Evolutionary conservation across 495 filamentous ascomycete species (phyloP), one percentile per base, ranked within the genome.

Genomic region (Jackrogersella minutella): DNA sequence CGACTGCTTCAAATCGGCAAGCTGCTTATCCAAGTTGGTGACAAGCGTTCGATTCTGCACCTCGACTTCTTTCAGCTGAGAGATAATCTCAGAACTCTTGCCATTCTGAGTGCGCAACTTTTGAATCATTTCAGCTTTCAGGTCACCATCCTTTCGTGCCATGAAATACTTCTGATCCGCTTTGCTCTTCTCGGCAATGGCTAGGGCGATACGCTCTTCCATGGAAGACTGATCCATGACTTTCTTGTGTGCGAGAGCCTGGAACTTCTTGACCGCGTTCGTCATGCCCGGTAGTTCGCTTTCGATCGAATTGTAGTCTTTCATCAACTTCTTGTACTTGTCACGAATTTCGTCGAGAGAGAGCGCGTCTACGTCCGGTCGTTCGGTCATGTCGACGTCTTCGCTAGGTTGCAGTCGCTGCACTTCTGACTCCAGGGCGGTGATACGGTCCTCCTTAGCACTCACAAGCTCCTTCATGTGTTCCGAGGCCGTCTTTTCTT

Each of bases 131-230:
- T 83, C 79, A 14, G 89, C 87, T 53, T 91, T 83, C 16, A 88
- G 86, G 69, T 98, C 95, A 73, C 93, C 96, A 66, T 91, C 88
- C 74, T 97, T 97, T 82, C 97, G 93, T 11, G 93, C 91, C 3
- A 89, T 88, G 72, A 97, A 98, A 74, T 96, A 99, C 76, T 98
- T 98, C 74, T 97, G 93, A 70, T 98, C 93, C 0, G 96, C 96
- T 73, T 97, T 98, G 31, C 87, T 86, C 76, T 98, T 99, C 76
- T 99, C 95, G 0, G 92, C 93, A 2, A 82, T 85, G 8, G 95
- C 79, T 4, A 90, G 79, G 22, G 85, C 82, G 36, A 96, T 80
- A 63, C 88, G 89, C 44, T 97, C 93, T 78, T 98, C 95, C 68
- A 90, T 77, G 2, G 84, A 85, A 5, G 81, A 74, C 50, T 90